These are phyloP conservation scores for Clarkia xantiana DNA, from an alignment of 345 rosid genomes.

Conservation along the genomic window DNA sequence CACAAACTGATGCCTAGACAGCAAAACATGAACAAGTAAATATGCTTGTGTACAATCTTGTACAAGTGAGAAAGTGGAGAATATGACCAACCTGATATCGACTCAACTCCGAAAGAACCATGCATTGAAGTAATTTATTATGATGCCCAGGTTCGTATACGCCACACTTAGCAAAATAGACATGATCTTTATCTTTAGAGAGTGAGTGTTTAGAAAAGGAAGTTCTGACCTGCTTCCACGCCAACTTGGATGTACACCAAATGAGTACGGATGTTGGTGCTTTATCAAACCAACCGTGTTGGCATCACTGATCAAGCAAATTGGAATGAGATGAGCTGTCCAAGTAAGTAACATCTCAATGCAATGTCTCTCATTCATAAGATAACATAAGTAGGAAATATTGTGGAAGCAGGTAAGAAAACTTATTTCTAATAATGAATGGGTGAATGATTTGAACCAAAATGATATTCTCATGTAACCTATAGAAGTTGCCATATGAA, in stretches of 20 bases:
- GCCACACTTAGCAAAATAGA: slow-evolving; percentile 77
- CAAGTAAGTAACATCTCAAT: too few species aligned
- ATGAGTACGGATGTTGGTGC: slow-evolving; percentile 72
- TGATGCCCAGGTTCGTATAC: slow-evolving; percentile 88
- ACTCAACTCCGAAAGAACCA: slow-evolving; percentile 53
- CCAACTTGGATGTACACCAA: slow-evolving; percentile 99
- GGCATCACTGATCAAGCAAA: slow-evolving; percentile 53
- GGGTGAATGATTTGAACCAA: not conserved
- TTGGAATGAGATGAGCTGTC: slow-evolving; percentile 1
- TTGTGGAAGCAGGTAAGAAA: too few species aligned
- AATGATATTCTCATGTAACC: too few species aligned
- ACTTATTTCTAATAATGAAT: not conserved
- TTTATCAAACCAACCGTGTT: slow-evolving; percentile 56
- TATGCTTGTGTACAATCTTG: not conserved
- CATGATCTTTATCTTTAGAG: slow-evolving; percentile 98
- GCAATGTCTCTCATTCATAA: too few species aligned
- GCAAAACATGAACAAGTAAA: slow-evolving; percentile 12
- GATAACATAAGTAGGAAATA: too few species aligned
- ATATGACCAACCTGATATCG: slow-evolving; percentile 50
- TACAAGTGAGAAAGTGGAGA: not conserved
- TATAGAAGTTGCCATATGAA: too few species aligned
- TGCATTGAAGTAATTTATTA: slow-evolving; percentile 84
- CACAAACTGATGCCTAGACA: slow-evolving; percentile 82
- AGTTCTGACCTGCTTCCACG: slow-evolving; percentile 96
- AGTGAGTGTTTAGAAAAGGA: slow-evolving; percentile 85